phyloP scores from a whole-genome alignment of 2,329 filamentous ascomycete species.

The Fusarium praegraminearum region DNA sequence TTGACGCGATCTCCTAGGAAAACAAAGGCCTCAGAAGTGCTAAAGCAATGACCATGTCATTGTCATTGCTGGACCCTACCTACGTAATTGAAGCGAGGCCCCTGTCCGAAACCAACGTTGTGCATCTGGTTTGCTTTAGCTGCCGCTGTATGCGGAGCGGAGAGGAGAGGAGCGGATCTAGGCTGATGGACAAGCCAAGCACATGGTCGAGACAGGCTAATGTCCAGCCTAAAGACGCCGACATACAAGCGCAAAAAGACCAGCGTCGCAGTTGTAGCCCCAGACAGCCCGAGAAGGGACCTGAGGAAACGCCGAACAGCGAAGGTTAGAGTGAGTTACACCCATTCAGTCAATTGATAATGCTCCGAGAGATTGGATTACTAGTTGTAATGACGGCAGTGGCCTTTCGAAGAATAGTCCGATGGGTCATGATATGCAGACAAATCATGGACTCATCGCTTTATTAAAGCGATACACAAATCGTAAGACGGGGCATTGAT shows the following conservation, averaged over 20 bases:
- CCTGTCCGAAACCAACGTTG: slow-evolving; percentile 22
- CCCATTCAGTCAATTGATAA: slow-evolving; percentile 16
- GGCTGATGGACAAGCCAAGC: slow-evolving; percentile 6
- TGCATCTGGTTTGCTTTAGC: slow-evolving; percentile 22
- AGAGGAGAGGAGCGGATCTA: slow-evolving; percentile 29
- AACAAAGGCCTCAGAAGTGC: slow-evolving; percentile 17
- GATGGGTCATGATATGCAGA: background rate
- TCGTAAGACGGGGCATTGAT: slow-evolving; percentile 31
- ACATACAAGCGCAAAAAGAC: slow-evolving; percentile 27
- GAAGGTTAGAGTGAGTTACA: slow-evolving; percentile 4
- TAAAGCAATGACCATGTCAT: slow-evolving; percentile 18
- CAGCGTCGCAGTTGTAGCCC: slow-evolving; percentile 3
- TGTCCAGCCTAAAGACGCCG: slow-evolving; percentile 23
- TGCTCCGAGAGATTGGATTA: background rate
- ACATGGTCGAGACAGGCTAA: slow-evolving; percentile 39
- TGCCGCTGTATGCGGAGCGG: slow-evolving; percentile 41
- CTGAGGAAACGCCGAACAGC: slow-evolving; percentile 20
- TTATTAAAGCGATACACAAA: slow-evolving; percentile 3
- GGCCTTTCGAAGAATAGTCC: background rate
- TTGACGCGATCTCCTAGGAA: slow-evolving; percentile 23
- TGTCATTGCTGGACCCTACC: slow-evolving; percentile 39
- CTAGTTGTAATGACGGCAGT: background rate
- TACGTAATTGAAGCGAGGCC: slow-evolving; percentile 38
- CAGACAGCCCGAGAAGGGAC: background rate
- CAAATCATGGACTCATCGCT: background rate